A percentile compares a stretch with the other conserved stretches of the same genome.
phyloP scores from a whole-genome alignment of 208 protist genomes.

The Wallacemonas sp. region DNA sequence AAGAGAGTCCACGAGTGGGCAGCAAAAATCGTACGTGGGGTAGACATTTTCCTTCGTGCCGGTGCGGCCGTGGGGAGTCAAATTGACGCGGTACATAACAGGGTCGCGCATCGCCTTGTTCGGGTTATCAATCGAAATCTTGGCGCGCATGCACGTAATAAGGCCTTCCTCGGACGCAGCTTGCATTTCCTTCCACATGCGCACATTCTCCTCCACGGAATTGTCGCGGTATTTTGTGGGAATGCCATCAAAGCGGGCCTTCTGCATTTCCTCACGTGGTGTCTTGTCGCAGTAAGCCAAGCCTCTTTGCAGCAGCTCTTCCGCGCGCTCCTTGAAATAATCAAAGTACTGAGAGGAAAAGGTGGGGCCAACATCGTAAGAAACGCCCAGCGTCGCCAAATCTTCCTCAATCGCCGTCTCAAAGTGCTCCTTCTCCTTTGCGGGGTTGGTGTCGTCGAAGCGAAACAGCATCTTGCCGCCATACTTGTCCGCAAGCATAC shows the following conservation, averaged over 20 bases:
- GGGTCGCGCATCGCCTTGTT: slow-evolving; percentile 98
- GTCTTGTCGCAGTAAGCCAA: slow-evolving; percentile 98
- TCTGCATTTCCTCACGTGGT: slow-evolving; percentile 93
- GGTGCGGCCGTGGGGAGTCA: slow-evolving; percentile 91
- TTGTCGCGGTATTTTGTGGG: slow-evolving; percentile 89
- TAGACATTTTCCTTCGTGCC: slow-evolving; percentile 94
- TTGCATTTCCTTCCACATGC: slow-evolving; percentile 96
- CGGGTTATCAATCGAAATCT: slow-evolving; percentile 95
- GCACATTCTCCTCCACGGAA: slow-evolving; percentile 95
- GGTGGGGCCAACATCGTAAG: slow-evolving; percentile 81
- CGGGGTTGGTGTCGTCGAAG: slow-evolving; percentile 99
- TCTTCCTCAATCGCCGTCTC: slow-evolving; percentile 96
- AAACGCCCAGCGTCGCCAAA: slow-evolving; percentile 91
- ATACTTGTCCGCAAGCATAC: slow-evolving; percentile 96
- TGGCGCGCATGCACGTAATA: slow-evolving; percentile 95
- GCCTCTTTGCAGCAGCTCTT: slow-evolving; percentile 90
- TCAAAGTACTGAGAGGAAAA: slow-evolving; percentile 98
- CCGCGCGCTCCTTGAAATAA: slow-evolving; percentile 89
- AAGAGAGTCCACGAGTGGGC: slow-evolving; percentile 98
- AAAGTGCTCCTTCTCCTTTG: slow-evolving; percentile 97
- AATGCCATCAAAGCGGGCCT: slow-evolving; percentile 90
- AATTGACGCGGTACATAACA: slow-evolving; percentile 96
- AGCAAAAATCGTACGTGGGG: slow-evolving; percentile 99
- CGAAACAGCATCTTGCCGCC: slow-evolving; percentile 98
- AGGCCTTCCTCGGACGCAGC: slow-evolving; percentile 82